A percentile compares a stretch with the other conserved stretches of the same genome.
phyloP scores from a whole-genome alignment of 805 yeast genomes.

The Phaffomyces antillensis region DNA sequence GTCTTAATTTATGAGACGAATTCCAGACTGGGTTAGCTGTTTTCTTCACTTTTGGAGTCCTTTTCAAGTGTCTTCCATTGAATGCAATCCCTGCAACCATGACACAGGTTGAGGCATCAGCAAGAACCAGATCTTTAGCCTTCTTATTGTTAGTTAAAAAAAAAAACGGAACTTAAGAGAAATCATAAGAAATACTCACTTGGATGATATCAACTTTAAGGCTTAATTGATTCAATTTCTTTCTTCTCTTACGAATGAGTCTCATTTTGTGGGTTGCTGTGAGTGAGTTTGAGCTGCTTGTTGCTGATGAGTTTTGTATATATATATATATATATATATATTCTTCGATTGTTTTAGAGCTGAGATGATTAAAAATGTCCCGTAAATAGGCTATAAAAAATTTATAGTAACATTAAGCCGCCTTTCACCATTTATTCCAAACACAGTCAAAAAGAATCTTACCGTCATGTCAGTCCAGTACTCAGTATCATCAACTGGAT shows the following conservation, averaged over 20 bases:
- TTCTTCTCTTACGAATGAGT: constrained; percentile 6
- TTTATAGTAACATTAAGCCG: no score
- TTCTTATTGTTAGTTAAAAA: background rate
- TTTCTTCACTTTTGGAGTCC: constrained; percentile 15
- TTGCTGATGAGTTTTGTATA: no score
- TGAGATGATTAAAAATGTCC: no score
- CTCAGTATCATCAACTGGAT: constrained; percentile 58
- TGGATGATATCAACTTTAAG: constrained; percentile 15
- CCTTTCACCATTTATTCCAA: no score
- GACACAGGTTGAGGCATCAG: constrained; percentile 10
- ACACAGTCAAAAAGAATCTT: no score
- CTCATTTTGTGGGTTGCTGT: constrained; percentile 1
- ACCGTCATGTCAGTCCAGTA: constrained; percentile 27
- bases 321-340: no score
- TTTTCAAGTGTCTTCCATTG: constrained; percentile 15
- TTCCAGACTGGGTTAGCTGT: constrained; percentile 22
- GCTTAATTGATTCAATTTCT: constrained; percentile 4
- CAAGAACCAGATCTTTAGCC: constrained; percentile 20
- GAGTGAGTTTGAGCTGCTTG: background rate
- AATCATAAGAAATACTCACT: constrained; percentile 5
- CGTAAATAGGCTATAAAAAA: no score
- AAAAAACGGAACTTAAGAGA: background rate
- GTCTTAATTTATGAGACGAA: constrained; percentile 10
- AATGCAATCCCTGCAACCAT: constrained; percentile 20
- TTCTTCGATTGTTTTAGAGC: no score